These are phyloP conservation scores for Flaveria trinervia DNA, from an alignment of 129 eudicot species.

Conservation along the genomic window DNA sequence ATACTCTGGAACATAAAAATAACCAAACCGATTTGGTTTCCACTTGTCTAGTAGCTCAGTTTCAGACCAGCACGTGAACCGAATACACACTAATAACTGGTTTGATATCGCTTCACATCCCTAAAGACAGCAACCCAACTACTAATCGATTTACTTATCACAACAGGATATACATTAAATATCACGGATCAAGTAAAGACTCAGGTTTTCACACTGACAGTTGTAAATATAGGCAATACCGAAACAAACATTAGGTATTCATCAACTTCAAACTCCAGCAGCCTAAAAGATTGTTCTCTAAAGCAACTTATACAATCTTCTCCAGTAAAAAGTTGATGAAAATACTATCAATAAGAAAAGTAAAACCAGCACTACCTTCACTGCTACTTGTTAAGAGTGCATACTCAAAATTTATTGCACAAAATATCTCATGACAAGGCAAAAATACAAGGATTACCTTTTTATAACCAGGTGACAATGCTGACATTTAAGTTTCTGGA, in stretches of 20 bases:
- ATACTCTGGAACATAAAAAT: background rate
- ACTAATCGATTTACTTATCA: background rate
- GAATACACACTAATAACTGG: background rate
- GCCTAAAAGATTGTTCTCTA: background rate
- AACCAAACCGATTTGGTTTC: background rate
- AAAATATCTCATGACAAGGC: constrained; percentile 27
- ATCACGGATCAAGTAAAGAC: background rate
- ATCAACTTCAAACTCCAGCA: constrained; percentile 23
- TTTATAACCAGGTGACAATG: background rate
- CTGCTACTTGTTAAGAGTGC: constrained; percentile 14
- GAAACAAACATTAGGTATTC: background rate
- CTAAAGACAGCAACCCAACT: background rate
- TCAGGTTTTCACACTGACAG: background rate
- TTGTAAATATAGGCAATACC: background rate
- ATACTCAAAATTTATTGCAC: constrained; percentile 32
- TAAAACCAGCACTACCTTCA: constrained; percentile 19
- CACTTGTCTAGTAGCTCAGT: background rate
- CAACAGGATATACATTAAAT: background rate
- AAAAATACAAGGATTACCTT: constrained; percentile 24
- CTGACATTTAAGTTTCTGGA: background rate
- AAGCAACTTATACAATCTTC: constrained; percentile 19
- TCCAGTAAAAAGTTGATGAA: background rate
- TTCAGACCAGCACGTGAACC: background rate
- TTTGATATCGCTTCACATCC: background rate
- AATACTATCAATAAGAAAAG: background rate